These are phyloP conservation scores for Lyophyllum atratum DNA, from an alignment of 768 basidiomycete genomes.

Conservation along the genomic window DNA sequence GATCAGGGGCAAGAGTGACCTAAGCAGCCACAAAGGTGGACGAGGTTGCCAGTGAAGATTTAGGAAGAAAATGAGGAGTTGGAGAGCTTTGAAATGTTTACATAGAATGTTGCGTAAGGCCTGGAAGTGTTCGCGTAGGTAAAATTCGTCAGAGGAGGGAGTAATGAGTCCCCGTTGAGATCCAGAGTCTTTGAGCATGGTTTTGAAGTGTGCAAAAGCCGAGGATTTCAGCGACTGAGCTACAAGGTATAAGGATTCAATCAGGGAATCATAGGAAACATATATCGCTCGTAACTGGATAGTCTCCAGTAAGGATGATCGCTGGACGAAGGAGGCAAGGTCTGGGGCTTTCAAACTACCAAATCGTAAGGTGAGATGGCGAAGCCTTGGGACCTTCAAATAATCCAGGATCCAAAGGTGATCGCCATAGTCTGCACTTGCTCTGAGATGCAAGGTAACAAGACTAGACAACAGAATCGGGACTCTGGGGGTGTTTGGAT, in stretches of 20 bases:
- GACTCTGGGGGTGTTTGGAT: not conserved
- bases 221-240: not conserved
- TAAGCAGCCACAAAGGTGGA: not conserved
- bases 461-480: conserved; percentile 10
- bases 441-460: not conserved
- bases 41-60: not conserved
- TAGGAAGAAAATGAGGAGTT: not conserved
- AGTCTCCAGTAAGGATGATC: conserved; percentile 1
- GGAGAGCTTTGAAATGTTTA: not conserved
- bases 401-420: conserved; percentile 1
- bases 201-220: not conserved
- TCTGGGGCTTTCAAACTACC: not conserved
- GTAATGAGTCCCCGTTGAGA: not conserved
- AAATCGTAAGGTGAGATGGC: conserved; percentile 1
- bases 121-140: not conserved
- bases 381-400: conserved; percentile 5
- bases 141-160: not conserved
- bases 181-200: not conserved
- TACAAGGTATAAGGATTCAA: not conserved
- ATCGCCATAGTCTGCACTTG: not conserved
- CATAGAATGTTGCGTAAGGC: not conserved
- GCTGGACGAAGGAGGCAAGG: conserved; percentile 1
- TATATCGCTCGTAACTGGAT: not conserved
- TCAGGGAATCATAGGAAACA: not conserved
- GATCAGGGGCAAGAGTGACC: not conserved